A percentile compares a stretch with the other conserved stretches of the same genome.
phyloP scores from a whole-genome alignment of 1,284 basidiomycete species.

The Chiua sp. region DNA sequence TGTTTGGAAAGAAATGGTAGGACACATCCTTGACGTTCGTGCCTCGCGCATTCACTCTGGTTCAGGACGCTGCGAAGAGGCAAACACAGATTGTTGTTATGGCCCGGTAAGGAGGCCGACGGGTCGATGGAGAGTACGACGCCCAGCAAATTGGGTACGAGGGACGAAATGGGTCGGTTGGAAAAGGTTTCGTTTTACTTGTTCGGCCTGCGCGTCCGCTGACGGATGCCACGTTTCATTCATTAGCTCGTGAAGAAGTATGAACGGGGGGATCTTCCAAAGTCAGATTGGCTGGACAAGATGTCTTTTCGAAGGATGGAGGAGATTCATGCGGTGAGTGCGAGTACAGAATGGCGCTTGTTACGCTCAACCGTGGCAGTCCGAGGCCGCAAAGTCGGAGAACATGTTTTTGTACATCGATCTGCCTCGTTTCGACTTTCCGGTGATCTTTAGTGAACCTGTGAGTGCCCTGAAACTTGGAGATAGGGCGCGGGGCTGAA shows the following conservation, averaged over 20 bases:
- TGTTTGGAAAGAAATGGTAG: constrained; percentile 93
- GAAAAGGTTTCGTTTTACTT: constrained; percentile 77
- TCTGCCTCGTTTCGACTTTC: constrained; percentile 96
- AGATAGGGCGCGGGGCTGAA: constrained; percentile 6
- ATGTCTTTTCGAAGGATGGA: constrained; percentile 94
- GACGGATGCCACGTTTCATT: background rate
- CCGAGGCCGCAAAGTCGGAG: constrained; percentile 87
- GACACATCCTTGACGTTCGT: constrained; percentile 15
- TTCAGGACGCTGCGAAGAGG: constrained; percentile 86
- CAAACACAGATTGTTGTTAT: constrained; percentile 88
- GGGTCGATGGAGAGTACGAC: constrained; percentile 83
- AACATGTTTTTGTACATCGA: constrained; percentile 95
- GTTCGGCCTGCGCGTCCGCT: background rate
- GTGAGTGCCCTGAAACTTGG: constrained; percentile 45
- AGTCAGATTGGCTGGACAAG: constrained; percentile 96
- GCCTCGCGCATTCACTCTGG: constrained; percentile 7
- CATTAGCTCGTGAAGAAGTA: constrained; percentile 92
- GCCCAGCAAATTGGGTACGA: constrained; percentile 79
- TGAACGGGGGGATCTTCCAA: constrained; percentile 92
- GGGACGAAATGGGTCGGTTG: constrained; percentile 93
- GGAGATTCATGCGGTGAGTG: constrained; percentile 83
- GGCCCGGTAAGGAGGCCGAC: constrained; percentile 86
- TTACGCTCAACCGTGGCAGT: constrained; percentile 46
- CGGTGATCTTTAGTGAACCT: constrained; percentile 94
- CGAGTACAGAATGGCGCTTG: background rate